Evolutionary conservation across 805 yeast genomes (phyloP), one percentile per base, ranked within the genome.

Genomic region (Cyberlindnera subsufficiens): DNA sequence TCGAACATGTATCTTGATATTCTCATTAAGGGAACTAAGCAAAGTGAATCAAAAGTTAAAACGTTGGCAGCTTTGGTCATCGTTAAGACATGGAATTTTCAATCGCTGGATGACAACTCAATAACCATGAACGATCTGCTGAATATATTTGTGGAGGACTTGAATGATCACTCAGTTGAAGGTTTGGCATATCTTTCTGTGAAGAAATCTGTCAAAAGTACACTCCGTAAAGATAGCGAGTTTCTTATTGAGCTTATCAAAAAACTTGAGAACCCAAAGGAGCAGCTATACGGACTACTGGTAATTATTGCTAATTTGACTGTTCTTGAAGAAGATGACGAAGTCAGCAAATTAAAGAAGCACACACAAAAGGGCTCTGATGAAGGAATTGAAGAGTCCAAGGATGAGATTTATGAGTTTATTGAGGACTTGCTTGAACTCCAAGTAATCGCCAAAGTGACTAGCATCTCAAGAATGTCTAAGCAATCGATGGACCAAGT

Each of bases 21-120:
- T 0, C 54, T 79, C 18, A 58, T 71, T 17, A 55, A 59, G 32
- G 71, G 74, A 0, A 43, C 70, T 10, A 60, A 42, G 32, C 38
- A 35, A n/a, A 18, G 39, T 1, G 45, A 49, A 20, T 42, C 47
- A 8, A 50, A 55, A 3, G 57, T 60, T 20, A 60, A 60, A 39
- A 40, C 67, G 8, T 53, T 68, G 11, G 62, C 80, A 0, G 65
- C 74, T 0, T 53, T 78, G 32, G 72, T 74, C 4, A 52, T 78
- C n/a, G 61, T 77, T 6, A 81, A 81, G 55, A 59, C 78, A 3
- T 80, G 85, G 85, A 71, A 72, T 39, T 67, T 72, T 42, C 40
- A 38, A 8, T 29, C 42, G 7, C 20, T 48, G 20, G 59, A 74
- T 0, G 65, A 70, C 34, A 56, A 67, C n/a, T 37, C 56, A 6